Evolutionary conservation across 192 early-diverging fungal species (phyloP), one percentile per base, ranked within the genome.

Genomic region (Backusella parvicylindrica): DNA sequence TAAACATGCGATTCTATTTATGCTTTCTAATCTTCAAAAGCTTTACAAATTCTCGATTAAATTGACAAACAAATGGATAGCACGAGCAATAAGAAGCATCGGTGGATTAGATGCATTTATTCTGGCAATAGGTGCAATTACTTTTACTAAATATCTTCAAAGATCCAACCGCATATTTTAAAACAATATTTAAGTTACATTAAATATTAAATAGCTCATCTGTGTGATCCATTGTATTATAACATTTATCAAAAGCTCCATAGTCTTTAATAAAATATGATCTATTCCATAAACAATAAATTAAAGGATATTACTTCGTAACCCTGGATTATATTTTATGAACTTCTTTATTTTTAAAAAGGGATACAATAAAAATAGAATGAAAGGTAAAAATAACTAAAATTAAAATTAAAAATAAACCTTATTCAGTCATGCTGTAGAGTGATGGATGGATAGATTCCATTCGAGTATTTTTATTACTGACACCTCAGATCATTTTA

Each of bases 111-210:
- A 66, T 66, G 28, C 64, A 33, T 31, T 66, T 11, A 66, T 66
- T n/a, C 28, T 66, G 18, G 64, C 64, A 33, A 31, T 66, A 8
- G n/a, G 64, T 35, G 28, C 16, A 0, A n/a, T 66, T 31, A 35
- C 64, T 6, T 18, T 66, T 35, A 66, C 64, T 16, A 66, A 66
- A 66, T 66, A 31, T 13, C 0, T 66, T 2, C 64, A 66, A 35
- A 35, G 64, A 6, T 35, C 64, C 28, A 35, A 66, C 31, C 64
- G 64, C 33, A 66, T 66, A 66, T 66, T 66, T 32, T 66, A 66
- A 56, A 16, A n/a, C 1, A 7, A 56, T 23, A n/a, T 56, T 18
- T n/a, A n/a, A n/a, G 23, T 56, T 11, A 23, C 50, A 56, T 56
- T 56, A 56, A 56, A 56, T 23, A 56, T 23, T 56, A 56, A 56